phyloP scores from a whole-genome alignment of 1,284 basidiomycete genomes.

The Tetrapyrgos nigripes region DNA sequence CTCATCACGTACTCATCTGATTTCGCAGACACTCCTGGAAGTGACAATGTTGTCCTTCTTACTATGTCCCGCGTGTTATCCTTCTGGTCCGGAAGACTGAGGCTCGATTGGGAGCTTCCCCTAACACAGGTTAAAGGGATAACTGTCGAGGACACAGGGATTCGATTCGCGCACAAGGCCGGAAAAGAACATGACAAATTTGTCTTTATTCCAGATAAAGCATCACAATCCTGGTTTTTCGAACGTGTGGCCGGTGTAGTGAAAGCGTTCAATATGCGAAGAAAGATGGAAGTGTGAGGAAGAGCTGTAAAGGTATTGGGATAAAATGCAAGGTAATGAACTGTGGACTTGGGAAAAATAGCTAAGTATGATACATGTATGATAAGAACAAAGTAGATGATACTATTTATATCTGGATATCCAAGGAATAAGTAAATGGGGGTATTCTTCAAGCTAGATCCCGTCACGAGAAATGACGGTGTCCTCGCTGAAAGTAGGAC shows the following conservation, averaged over 20 bases:
- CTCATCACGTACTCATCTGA: too few relatives aligned
- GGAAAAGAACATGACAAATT: constrained; percentile 78
- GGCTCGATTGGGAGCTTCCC: constrained; percentile 92
- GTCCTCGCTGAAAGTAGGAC: constrained; percentile 46
- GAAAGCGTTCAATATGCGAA: constrained; percentile 72
- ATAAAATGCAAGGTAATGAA: background rate
- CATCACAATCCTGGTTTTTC: constrained; percentile 81
- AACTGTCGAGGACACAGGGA: constrained; percentile 88
- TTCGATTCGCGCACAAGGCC: constrained; percentile 82
- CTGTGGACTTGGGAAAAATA: background rate
- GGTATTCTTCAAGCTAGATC: constrained; percentile 7
- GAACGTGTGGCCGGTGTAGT: constrained; percentile 75
- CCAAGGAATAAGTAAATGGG: background rate
- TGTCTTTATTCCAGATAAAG: constrained; percentile 77
- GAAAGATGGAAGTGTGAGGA: constrained; percentile 71
- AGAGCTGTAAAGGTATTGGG: constrained; percentile 5
- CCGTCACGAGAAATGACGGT: constrained; percentile 35
- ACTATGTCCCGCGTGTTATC: constrained; percentile 83
- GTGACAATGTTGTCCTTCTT: constrained; percentile 86
- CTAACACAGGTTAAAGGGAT: constrained; percentile 90
- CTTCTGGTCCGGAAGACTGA: constrained; percentile 87
- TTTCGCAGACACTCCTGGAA: constrained; percentile 71
- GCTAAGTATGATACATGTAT: constrained; percentile 6
- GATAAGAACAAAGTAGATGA: constrained; percentile 5
- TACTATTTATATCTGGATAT: too few relatives aligned